These are phyloP conservation scores for Grosmannia penicillata DNA, from an alignment of 2,329 filamentous ascomycete genomes.

Conservation along the genomic window DNA sequence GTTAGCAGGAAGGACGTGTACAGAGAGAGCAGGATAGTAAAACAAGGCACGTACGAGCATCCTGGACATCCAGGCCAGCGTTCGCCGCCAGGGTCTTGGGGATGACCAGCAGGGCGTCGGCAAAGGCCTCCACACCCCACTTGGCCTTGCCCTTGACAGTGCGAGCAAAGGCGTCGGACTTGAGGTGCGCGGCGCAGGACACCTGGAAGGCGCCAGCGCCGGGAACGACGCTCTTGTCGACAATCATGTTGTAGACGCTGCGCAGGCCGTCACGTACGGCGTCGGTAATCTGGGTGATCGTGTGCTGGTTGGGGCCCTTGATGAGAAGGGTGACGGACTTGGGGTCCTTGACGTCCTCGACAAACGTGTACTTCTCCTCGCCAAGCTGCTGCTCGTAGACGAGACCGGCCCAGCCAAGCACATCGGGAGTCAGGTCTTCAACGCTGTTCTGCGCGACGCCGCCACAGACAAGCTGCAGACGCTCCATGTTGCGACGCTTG, in stretches of 20 bases:
- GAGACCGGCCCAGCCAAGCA: constrained; percentile 87
- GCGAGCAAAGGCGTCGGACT: constrained; percentile 74
- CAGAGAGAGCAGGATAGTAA: not conserved
- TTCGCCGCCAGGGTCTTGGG: constrained; percentile 96
- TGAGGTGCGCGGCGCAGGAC: constrained; percentile 74
- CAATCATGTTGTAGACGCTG: constrained; percentile 98
- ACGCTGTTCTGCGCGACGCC: constrained; percentile 90
- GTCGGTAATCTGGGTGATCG: constrained; percentile 91
- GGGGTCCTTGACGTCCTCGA: constrained; percentile 96
- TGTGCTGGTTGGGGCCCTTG: constrained; percentile 95
- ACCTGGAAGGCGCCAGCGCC: constrained; percentile 94
- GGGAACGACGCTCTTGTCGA: constrained; percentile 90
- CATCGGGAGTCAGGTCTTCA: constrained; percentile 74
- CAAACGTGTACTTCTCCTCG: constrained; percentile 97
- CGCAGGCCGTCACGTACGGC: constrained; percentile 88
- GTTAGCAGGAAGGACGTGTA: constrained; percentile 9
- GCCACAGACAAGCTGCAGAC: constrained; percentile 86
- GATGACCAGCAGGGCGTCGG: constrained; percentile 86
- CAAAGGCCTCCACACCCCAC: constrained; percentile 88
- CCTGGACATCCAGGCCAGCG: constrained; percentile 91
- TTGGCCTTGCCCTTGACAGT: constrained; percentile 96
- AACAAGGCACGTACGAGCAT: constrained; percentile 53
- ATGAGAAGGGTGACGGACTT: constrained; percentile 97
- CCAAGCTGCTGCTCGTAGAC: constrained; percentile 96
- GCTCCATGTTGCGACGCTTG: constrained; percentile 98